Evolutionary conservation across 108 stramenopile species (phyloP), one percentile per base, ranked within the genome.

Genomic region (Hondaea fermentalgiana): DNA sequence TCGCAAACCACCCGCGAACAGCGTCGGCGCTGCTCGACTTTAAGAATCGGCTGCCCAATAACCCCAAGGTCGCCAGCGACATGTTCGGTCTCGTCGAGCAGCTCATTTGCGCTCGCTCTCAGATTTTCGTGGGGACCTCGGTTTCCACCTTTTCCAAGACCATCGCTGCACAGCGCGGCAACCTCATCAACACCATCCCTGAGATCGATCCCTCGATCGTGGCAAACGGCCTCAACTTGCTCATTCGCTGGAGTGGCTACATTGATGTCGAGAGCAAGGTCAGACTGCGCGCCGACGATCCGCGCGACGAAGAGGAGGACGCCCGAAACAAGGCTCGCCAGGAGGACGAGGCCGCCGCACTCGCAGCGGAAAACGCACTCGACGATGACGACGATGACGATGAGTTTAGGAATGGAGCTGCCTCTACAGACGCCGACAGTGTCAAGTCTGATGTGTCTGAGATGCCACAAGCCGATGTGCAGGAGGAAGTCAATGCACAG

Each of bases 11-110:
- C 76, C 45, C 45, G 45, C 19, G 45, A 0, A 53, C 51, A 6
- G 49, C 49, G 16, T 12, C 49, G 16, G 45, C 49, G 10, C 51
- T 83, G 49, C 45, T 47, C n/a, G 76, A 83, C 49, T 83, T 83
- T 35, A 2, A 83, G 3, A 47, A 53, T 45, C 45, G 51, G 43
- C 51, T 83, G 10, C 76, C 76, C 45, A 83, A 53, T 28, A 83
- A 83, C 3, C 6, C 45, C 25, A 53, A 69, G 64, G 17, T 83
- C 25, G 49, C 25, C 6, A 83, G 51, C 51, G 76, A 83, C 76
- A 53, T 83, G 76, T 83, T 83, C 51, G 76, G 76, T 53, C 51
- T 83, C n/a, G 76, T 53, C 28, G 76, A 83, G 76, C 76, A 83
- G 76, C 76, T 83, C n/a, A 83, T 83, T 12, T 83, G 76, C 76